A percentile compares a stretch with the other conserved stretches of the same genome.
Conservation (phyloP, 192 early-diverging fungal genomes). For the Umbelopsis sp. region DNA sequence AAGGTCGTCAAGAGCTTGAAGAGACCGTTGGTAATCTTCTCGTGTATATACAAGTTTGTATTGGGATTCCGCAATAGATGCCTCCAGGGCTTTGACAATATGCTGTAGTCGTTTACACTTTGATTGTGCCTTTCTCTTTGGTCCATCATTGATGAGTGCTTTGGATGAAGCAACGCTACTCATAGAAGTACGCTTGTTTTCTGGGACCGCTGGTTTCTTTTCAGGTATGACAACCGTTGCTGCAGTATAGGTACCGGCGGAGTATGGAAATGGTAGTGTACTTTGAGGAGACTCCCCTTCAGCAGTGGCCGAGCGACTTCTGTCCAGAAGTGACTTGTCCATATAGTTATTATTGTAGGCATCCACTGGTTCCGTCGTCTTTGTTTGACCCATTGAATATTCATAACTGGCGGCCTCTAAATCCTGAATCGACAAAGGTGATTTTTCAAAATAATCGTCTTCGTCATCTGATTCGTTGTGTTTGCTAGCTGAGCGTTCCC, state of each 20-base stretch:
- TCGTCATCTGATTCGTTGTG: background rate
- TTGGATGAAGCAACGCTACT: background rate
- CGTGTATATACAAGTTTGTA: slow-evolving; percentile 12
- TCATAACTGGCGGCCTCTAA: background rate
- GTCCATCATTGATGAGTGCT: background rate
- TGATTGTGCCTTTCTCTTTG: background rate
- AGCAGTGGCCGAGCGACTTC: background rate
- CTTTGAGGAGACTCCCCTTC: background rate
- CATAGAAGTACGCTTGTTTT: background rate
- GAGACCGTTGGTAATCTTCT: slow-evolving; percentile 26
- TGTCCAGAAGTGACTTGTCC: background rate
- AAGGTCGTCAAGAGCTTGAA: slow-evolving; percentile 27
- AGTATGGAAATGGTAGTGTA: background rate
- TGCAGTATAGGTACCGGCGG: background rate
- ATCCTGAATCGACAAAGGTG: background rate
- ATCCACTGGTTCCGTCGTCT: background rate
- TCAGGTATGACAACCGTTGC: background rate
- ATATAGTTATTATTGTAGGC: background rate
- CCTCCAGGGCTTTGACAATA: background rate
- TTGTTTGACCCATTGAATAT: background rate
- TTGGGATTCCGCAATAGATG: background rate
- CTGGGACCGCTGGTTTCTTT: background rate
- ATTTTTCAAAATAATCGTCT: background rate
- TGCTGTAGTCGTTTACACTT: slow-evolving; percentile 12
- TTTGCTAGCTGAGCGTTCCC: background rate